phyloP scores from a whole-genome alignment of 2,329 filamentous ascomycete genomes.

The Pyricularia grisea region DNA sequence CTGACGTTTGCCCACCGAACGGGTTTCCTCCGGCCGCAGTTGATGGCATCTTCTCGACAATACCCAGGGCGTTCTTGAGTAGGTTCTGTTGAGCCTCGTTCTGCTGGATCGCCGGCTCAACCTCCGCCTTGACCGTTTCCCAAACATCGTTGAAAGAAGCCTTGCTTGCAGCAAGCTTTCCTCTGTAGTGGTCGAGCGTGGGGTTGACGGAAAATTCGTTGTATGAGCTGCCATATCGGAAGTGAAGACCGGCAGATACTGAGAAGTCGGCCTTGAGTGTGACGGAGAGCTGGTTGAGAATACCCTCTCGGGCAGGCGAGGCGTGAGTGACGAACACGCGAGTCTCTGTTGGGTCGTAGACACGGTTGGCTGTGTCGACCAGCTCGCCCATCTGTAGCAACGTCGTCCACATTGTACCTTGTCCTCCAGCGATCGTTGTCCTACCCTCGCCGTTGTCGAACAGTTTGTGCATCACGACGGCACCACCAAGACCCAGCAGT shows the following conservation, averaged over 20 bases:
- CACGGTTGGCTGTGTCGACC: conserved; percentile 93
- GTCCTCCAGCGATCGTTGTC: conserved; percentile 95
- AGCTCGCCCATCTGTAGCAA: conserved; percentile 96
- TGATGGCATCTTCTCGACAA: conserved; percentile 97
- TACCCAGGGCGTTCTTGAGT: conserved; percentile 78
- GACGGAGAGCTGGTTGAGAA: conserved; percentile 94
- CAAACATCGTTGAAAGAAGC: conserved; percentile 98
- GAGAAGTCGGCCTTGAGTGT: conserved; percentile 98
- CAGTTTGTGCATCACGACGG: conserved; percentile 98
- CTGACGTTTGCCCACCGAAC: conserved; percentile 75
- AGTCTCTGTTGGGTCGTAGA: conserved; percentile 97
- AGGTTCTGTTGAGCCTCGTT: conserved; percentile 93
- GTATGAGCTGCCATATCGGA: conserved; percentile 97
- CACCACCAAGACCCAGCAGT: conserved; percentile 84
- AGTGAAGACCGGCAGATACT: conserved; percentile 92
- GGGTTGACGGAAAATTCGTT: conserved; percentile 99
- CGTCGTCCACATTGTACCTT: conserved; percentile 99
- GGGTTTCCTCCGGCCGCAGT: conserved; percentile 94
- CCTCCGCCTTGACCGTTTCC: conserved; percentile 96
- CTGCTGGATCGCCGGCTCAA: conserved; percentile 85
- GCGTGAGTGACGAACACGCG: conserved; percentile 95
- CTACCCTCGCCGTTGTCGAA: conserved; percentile 98
- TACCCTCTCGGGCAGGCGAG: conserved; percentile 89
- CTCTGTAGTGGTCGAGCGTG: conserved; percentile 94
- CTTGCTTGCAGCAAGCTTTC: conserved; percentile 95